Evolutionary conservation across 2,329 filamentous ascomycete genomes (phyloP).

Genomic region (Hortaea sp.): DNA sequence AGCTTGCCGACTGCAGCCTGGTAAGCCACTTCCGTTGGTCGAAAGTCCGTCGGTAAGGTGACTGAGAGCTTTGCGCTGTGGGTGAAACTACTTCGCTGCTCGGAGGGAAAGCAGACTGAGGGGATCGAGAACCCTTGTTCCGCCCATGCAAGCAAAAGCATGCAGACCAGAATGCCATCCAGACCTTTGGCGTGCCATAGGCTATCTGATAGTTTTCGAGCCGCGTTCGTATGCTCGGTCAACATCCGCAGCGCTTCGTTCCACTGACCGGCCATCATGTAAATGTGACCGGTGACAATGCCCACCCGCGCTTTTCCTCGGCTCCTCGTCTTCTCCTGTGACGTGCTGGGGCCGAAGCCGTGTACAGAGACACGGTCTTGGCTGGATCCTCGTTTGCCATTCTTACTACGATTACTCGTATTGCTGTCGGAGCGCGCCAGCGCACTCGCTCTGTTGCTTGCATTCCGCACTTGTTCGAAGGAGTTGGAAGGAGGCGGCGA

Average conservation of each 20-base stretch:
- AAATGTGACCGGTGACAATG: conserved; percentile 74
- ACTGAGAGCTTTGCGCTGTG: conserved; percentile 16
- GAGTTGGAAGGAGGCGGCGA: conserved; percentile 40
- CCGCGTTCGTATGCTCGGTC: conserved; percentile 65
- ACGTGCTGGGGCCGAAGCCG: conserved; percentile 55
- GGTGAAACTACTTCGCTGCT: conserved; percentile 16
- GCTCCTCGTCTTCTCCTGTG: conserved; percentile 51
- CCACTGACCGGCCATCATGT: conserved; percentile 84
- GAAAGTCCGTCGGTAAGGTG: conserved; percentile 8
- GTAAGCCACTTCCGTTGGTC: conserved; percentile 9
- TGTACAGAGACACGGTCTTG: conserved; percentile 51
- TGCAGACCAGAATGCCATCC: conserved; percentile 72
- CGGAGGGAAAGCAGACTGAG: conserved; percentile 22
- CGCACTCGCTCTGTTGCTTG: conserved; percentile 29
- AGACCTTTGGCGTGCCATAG: conserved; percentile 96
- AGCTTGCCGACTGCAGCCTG: conserved; percentile 36
- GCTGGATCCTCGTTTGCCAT: conserved; percentile 22
- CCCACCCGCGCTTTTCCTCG: conserved; percentile 71
- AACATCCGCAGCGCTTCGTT: conserved; percentile 77
- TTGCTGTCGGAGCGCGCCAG: conserved; percentile 28
- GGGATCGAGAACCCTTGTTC: conserved; percentile 69
- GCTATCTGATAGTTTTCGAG: conserved; percentile 75
- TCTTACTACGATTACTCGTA: conserved; percentile 14
- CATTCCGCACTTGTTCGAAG: conserved; percentile 42
- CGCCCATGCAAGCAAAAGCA: conserved; percentile 76